These are phyloP conservation scores for Chalciporus piperatus DNA, from an alignment of 768 basidiomycete species.

Conservation along the genomic window DNA sequence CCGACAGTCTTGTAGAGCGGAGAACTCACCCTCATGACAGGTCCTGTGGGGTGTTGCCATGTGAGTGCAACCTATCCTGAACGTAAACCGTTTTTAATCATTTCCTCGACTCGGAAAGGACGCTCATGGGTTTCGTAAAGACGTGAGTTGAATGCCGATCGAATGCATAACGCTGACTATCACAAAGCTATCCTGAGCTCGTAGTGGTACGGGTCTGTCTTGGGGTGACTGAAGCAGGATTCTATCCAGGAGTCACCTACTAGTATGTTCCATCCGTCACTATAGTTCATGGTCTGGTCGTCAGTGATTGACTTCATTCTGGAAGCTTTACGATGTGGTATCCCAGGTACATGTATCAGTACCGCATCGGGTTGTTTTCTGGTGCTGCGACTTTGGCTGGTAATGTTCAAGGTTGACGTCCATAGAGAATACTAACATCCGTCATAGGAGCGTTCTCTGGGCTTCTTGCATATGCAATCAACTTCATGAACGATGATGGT, in stretches of 20 bases:
- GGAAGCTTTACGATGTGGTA: conserved; percentile 66
- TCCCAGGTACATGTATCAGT: conserved; percentile 57
- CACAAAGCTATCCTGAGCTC: conserved; percentile 55
- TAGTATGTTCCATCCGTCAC: conserved; percentile 39
- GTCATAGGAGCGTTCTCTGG: conserved; percentile 52
- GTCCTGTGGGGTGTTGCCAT: conserved; percentile 60
- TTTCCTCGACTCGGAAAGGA: conserved; percentile 34
- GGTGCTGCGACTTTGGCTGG: conserved; percentile 63
- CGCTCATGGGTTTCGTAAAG: conserved; percentile 65
- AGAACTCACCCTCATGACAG: conserved; percentile 27
- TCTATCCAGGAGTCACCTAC: conserved; percentile 73
- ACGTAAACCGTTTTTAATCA: no score
- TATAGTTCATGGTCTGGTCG: background rate
- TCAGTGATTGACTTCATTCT: background rate
- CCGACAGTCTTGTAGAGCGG: background rate
- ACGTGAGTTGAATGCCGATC: conserved; percentile 36
- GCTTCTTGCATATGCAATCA: conserved; percentile 53
- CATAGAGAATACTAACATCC: background rate
- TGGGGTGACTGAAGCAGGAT: conserved; percentile 65
- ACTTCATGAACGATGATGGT: conserved; percentile 46
- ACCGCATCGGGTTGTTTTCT: conserved; percentile 61
- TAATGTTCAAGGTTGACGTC: background rate
- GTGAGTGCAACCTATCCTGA: conserved; percentile 28
- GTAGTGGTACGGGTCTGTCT: conserved; percentile 56
- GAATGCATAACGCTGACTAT: background rate